phyloP scores from a whole-genome alignment of 179 eudicot genomes.

The Sideroxylon spinosum region DNA sequence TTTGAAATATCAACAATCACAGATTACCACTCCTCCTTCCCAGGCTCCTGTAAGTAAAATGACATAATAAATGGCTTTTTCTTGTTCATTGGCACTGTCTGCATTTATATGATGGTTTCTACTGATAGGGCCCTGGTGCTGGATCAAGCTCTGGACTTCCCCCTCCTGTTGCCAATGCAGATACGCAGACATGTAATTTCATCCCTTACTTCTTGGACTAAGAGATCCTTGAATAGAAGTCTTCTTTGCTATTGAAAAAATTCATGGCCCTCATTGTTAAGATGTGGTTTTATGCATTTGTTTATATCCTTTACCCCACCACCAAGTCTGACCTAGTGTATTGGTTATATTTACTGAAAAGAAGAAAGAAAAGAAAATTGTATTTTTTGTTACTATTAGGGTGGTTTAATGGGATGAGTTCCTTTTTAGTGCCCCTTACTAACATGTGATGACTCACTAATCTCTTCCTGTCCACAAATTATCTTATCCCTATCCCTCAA shows the following conservation, averaged over 20 bases:
- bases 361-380: neutral
- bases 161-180: constrained; percentile 34
- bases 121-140: neutral
- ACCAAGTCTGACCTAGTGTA: constrained; percentile 43
- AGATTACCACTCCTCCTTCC: neutral
- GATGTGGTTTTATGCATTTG: no score
- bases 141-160: neutral
- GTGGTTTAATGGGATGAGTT: constrained; percentile 9
- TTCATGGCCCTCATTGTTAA: no score
- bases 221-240: neutral
- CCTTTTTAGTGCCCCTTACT: neutral
- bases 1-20: constrained; percentile 5
- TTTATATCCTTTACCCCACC: neutral
- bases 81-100: neutral
- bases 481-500: neutral
- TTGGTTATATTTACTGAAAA: constrained; percentile 40
- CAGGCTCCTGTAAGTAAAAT: neutral
- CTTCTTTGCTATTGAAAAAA: neutral
- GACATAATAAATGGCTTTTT: neutral
- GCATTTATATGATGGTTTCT: neutral
- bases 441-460: neutral
- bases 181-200: constrained; percentile 47
- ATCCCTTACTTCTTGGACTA: constrained; percentile 6
- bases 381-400: neutral
- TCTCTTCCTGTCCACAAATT: neutral